Evolutionary conservation across 2,329 filamentous ascomycete species (phyloP), one percentile per base, ranked within the genome.

Genomic region (Fusarium armeniacum): DNA sequence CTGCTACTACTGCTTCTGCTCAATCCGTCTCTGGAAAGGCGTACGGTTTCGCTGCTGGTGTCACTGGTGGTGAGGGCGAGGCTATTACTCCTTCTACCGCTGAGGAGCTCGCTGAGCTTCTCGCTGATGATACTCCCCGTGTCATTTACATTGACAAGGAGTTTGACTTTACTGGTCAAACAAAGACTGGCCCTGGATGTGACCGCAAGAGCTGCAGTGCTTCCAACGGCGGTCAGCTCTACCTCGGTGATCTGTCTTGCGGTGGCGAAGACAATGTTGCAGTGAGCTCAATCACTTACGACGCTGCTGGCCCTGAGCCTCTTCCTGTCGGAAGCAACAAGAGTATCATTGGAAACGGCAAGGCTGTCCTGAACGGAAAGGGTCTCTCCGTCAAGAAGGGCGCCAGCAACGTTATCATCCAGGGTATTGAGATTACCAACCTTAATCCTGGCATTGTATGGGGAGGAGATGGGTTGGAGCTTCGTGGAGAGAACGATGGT

Each of bases 361-460:
- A 76, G 62, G 74, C 72, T 8, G 65, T 76, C 1, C 62, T 76
- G 13, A 76, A 75, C 26, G 79, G 81, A 61, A 79, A 83, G 71
- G 82, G 81, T 13, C 77, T 86, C 24, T 80, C 78, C 22, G 76
- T 86, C 61, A 81, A 82, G 69, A 75, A 73, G 49, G 75, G 77
- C n/a, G 78, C 76, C 30, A 81, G 76, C 67, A 86, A 86, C 72
- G 82, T 86, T 60, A 85, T 86, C 65, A 77, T 86, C 51, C 83
- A 83, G 53, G 85, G 86, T 74, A 70, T 86, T 18, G 81, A 81
- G 55, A 79, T 86, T 66, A 83, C 82, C 65, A 59, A 77, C 32
- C 79, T 85, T 50, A 83, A 83, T 76, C 73, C 80, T 2, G 79
- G 65, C 67, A 76, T 69, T 72, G 72, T 74, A 3, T 74, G 72